Evolutionary conservation across 2,329 filamentous ascomycete genomes (phyloP).

Genomic region (Hymenoscyphus linearis): DNA sequence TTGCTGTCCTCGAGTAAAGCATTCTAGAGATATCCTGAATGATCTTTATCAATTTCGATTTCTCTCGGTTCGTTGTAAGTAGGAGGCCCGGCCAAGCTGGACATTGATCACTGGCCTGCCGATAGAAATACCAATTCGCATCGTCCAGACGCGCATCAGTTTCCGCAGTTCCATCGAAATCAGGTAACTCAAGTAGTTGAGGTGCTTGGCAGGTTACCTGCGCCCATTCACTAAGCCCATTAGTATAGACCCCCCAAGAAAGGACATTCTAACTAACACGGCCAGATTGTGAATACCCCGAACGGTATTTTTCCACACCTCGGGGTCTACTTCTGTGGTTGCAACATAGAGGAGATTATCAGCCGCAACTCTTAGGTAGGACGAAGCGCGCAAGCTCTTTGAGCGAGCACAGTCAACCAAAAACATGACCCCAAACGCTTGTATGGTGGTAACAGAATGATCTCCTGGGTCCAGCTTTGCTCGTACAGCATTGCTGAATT

Average conservation of each 20-base stretch:
- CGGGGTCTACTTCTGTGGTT: constrained; percentile 17
- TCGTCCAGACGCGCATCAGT: constrained; percentile 18
- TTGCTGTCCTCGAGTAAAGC: constrained; percentile 21
- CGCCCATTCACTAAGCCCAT: constrained; percentile 31
- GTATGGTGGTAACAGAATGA: constrained; percentile 25
- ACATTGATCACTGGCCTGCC: constrained; percentile 16
- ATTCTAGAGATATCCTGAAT: constrained; percentile 25
- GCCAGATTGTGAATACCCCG: constrained; percentile 31
- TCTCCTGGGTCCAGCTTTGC: constrained; percentile 22
- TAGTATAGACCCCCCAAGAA: constrained; percentile 13
- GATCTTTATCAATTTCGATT: constrained; percentile 27
- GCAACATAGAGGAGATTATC: constrained; percentile 18
- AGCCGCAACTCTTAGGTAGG: constrained; percentile 28
- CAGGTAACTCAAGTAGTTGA: constrained; percentile 5
- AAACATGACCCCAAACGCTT: constrained; percentile 32
- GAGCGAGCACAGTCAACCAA: constrained; percentile 27
- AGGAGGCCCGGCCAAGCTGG: constrained; percentile 22
- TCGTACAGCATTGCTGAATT: constrained; percentile 27
- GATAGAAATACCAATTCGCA: constrained; percentile 26
- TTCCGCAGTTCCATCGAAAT: constrained; percentile 15
- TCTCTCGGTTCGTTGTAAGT: constrained; percentile 30
- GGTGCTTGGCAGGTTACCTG: constrained; percentile 30
- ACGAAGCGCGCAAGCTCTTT: constrained; percentile 25
- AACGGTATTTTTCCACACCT: constrained; percentile 29
- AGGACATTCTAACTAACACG: constrained; percentile 26